phyloP scores from a whole-genome alignment of 2,329 filamentous ascomycete species.

The Microdochium nivale region DNA sequence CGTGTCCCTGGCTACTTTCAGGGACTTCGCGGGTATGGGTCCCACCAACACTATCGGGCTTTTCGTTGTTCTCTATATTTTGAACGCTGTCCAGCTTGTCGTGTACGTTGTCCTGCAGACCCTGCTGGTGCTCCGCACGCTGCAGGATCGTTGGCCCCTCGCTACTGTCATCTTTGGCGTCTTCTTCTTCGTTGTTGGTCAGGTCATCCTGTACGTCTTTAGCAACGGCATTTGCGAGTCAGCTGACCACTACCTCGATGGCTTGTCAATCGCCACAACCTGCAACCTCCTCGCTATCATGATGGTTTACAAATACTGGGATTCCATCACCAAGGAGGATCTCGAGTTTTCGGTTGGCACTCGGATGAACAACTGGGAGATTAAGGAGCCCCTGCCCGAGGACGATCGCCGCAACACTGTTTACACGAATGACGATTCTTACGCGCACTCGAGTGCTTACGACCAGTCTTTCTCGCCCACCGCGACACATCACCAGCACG shows the following conservation, averaged over 20 bases:
- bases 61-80: slow-evolving; percentile 84
- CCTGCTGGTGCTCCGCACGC: slow-evolving; percentile 76
- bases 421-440: slow-evolving; percentile 58
- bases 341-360: slow-evolving; percentile 96
- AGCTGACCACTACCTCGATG: slow-evolving; percentile 87
- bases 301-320: slow-evolving; percentile 99
- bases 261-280: slow-evolving; percentile 86
- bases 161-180: slow-evolving; percentile 86
- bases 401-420: slow-evolving; percentile 68
- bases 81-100: slow-evolving; percentile 80
- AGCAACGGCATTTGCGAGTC: slow-evolving; percentile 76
- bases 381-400: slow-evolving; percentile 81
- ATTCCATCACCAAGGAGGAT: slow-evolving; percentile 96
- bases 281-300: slow-evolving; percentile 93
- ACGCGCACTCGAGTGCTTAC: slow-evolving; percentile 45
- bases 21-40: slow-evolving; percentile 76
- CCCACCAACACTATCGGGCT: slow-evolving; percentile 82
- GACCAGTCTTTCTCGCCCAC: slow-evolving; percentile 41
- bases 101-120: slow-evolving; percentile 85
- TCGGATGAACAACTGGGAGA: slow-evolving; percentile 95
- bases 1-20: slow-evolving; percentile 86
- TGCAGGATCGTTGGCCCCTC: slow-evolving; percentile 92
- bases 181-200: slow-evolving; percentile 85
- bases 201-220: slow-evolving; percentile 88
- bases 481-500: slow-evolving; percentile 4